Conservation (phyloP, 2,329 filamentous ascomycete genomes). For the Arthrobotrys entomopaga region DNA sequence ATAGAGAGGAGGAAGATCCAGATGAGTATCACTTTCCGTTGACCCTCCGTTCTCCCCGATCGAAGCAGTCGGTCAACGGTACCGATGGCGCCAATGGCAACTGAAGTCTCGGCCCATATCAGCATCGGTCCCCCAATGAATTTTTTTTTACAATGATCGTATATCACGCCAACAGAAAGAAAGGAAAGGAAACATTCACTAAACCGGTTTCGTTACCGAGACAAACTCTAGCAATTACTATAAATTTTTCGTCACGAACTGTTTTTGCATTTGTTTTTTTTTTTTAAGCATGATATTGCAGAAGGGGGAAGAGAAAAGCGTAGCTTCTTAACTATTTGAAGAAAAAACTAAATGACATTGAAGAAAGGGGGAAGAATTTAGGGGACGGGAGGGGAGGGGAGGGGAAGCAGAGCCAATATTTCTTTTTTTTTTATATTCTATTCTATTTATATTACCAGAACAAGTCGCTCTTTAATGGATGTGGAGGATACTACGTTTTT, state of each 20-base stretch:
- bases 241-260: background rate
- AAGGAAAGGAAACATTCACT: background rate
- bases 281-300: background rate
- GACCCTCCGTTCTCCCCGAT: slow-evolving; percentile 66
- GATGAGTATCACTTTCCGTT: slow-evolving; percentile 79
- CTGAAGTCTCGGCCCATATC: background rate
- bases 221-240: background rate
- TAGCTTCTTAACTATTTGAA: background rate
- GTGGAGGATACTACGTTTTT: slow-evolving; percentile 3
- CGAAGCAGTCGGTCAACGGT: slow-evolving; percentile 30
- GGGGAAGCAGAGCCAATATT: slow-evolving; percentile 20
- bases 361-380: background rate
- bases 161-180: background rate
- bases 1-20: slow-evolving; percentile 89
- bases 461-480: slow-evolving; percentile 50
- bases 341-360: background rate
- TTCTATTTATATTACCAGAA: background rate
- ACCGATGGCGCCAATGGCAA: slow-evolving; percentile 16
- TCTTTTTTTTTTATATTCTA: background rate
- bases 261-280: slow-evolving; percentile 6
- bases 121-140: background rate
- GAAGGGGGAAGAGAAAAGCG: slow-evolving; percentile 5
- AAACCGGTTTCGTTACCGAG: background rate
- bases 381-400: background rate
- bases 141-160: background rate